Evolutionary conservation across 2,329 filamentous ascomycete genomes (phyloP), one percentile per base, ranked within the genome.

Genomic region (Ophiostoma populinum): DNA sequence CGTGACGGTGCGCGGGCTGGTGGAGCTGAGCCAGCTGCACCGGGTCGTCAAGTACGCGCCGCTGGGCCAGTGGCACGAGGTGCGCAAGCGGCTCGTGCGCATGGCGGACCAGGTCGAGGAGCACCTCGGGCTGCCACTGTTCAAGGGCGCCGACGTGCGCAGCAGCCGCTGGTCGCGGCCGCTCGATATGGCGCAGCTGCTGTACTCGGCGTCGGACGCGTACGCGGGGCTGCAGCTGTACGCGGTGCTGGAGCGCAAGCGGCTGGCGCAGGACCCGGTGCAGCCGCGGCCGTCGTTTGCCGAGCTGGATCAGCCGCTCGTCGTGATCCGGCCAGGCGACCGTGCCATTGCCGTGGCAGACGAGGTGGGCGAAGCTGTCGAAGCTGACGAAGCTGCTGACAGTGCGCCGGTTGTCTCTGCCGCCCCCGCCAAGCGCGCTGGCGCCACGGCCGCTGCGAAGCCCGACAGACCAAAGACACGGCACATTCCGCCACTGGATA

Each of bases 11-110:
- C 65, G 61, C 33, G 80, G 80, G 1, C 58, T 81, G 4, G 70
- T 92, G 41, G 86, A 94, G 55, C 63, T 93, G 7, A 87, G 80
- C 50, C 79, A 92, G 49, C 56, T 93, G 17, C 77, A 86, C 54
- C 80, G 72, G 44, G 58, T 92, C 9, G 68, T 93, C 42, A 83
- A 75, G 41, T 76, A 72, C 49, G 71, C 68, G 0, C 54, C 58
- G 17, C 53, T 52, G 36, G 57, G 58, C 6, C 56, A 70, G 24
- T 63, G 59, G 5, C 51, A 61, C 3, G 51, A 64, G 12, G 70
- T 87, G 48, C 79, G 81, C 52, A 80, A 72, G 48, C 63, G 51
- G 34, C 55, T 73, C 6, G 74, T 87, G 8, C 61, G 67, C 3
- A 56, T 94, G 32, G 73, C 76, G 1, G 61, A 55, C 1, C 80